Evolutionary conservation across 2,329 filamentous ascomycete genomes (phyloP).

Genomic region (Thelonectria discophora): DNA sequence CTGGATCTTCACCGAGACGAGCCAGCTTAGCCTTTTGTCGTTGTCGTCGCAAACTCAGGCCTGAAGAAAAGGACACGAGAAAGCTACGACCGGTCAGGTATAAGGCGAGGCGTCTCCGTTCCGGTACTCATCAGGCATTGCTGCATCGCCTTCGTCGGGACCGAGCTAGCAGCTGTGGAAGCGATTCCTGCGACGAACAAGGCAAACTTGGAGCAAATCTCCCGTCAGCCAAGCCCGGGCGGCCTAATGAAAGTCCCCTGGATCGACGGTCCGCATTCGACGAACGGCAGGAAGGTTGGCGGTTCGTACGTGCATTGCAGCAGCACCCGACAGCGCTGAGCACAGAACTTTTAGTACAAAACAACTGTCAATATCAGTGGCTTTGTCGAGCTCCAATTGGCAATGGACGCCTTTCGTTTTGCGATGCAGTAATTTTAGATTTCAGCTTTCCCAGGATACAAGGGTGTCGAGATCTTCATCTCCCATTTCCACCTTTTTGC

Average conservation of each 20-base stretch:
- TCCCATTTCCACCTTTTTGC: constrained; percentile 8
- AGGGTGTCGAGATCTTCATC: constrained; percentile 22
- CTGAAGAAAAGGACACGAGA: constrained; percentile 1
- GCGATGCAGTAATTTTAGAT: constrained; percentile 5
- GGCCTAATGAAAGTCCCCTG: constrained; percentile 32
- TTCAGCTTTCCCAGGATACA: constrained; percentile 6
- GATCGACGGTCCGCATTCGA: constrained; percentile 37
- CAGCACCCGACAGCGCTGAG: too few species aligned
- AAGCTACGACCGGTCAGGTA: constrained; percentile 10
- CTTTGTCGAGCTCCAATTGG: constrained; percentile 2
- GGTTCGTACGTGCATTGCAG: constrained; percentile 1
- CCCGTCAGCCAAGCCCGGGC: constrained; percentile 35
- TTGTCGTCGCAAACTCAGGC: constrained; percentile 20
- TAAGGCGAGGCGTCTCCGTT: constrained; percentile 13
- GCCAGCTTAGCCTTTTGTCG: constrained; percentile 10
- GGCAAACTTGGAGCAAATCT: constrained; percentile 31
- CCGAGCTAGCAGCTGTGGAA: constrained; percentile 16
- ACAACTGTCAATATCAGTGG: not conserved
- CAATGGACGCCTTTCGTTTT: constrained; percentile 9
- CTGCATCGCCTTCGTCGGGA: not conserved
- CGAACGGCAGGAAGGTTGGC: constrained; percentile 1
- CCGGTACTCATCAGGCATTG: not conserved
- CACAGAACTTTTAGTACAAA: not conserved
- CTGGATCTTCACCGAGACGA: constrained; percentile 10
- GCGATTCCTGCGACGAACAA: constrained; percentile 9